Conservation (phyloP, 495 filamentous ascomycete species). For the Aspergillus steynii region DNA sequence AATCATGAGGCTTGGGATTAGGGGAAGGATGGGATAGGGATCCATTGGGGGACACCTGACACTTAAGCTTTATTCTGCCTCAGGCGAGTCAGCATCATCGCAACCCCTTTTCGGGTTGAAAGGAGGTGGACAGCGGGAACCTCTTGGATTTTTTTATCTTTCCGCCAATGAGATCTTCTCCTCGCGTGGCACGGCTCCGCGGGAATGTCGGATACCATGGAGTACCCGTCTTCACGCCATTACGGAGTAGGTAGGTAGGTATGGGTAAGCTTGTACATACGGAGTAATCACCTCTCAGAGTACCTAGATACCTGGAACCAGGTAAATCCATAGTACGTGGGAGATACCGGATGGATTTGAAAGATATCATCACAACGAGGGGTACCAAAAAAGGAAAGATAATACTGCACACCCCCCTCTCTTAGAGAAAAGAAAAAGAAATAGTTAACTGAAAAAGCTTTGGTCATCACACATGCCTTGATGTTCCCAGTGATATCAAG, state of each 20-base stretch:
- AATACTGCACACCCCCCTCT: too few species aligned
- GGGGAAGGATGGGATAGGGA: background rate
- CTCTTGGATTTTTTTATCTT: background rate
- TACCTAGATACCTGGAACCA: background rate
- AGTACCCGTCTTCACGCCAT: background rate
- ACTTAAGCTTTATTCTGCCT: constrained; percentile 9
- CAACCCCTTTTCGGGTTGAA: background rate
- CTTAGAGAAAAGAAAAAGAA: too few species aligned
- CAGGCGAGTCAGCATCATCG: too few species aligned
- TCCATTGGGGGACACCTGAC: constrained; percentile 1
- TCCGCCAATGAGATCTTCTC: background rate
- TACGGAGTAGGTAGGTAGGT: background rate
- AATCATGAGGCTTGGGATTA: constrained; percentile 17
- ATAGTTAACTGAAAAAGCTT: background rate
- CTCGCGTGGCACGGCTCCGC: background rate
- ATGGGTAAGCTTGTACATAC: too few species aligned
- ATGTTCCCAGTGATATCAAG: background rate
- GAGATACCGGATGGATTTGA: background rate
- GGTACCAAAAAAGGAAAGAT: background rate
- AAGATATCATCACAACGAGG: background rate
- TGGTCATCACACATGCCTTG: background rate
- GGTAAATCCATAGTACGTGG: background rate
- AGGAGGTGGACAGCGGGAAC: background rate
- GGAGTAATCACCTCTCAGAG: background rate
- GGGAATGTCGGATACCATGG: background rate